Base-by-base conservation (phyloP, 2,329 filamentous ascomycete species). In the Fusarium sp. region DNA sequence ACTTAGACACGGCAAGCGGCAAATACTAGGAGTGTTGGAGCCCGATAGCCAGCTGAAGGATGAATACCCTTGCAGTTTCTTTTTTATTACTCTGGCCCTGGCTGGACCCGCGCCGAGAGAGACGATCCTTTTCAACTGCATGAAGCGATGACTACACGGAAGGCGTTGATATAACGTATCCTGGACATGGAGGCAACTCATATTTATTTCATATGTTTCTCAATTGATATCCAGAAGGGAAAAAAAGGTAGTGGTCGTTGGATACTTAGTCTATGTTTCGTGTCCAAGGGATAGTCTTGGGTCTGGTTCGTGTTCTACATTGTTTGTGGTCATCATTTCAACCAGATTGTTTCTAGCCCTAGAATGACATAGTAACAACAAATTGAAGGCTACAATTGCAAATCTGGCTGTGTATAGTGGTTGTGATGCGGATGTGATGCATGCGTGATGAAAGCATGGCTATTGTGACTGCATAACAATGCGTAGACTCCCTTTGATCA, bases 1-100 rank as follows among this genome's bases (percentile, higher is more conserved):
- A 80, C 38, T 74, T 84, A 44, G 81, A 82, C 53, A 67, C 75
- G 49, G 58, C 67, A 65, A 70, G 64, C 60, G 76, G 60, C 59
- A 78, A 77, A 65, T 69, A 75, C 59, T 77, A 77, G 74, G 66
- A 72, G 59, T 68, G 57, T 56, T 73, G 72, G 61, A 73, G 72
- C 56, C 60, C 61, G 46, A 56, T 72, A 56, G 54, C 42, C 63
- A 65, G 63, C 53, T 72, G 52, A 71, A 62, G 61, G 50, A 61
- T 53, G 42, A 32, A 35, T 47, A 64, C 47, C 46, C 52, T 52
- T 71, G 67, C 69, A 77, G 65, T 72, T 73, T 54, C 49, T 40
- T 69, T 58, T 60, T 69, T 54, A 47, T 69, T 72, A 73, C 70
- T 78, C 73, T 60, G 76, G 74, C 70, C 35, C 63, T 73, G 77